Evolutionary conservation across 345 rosid species (phyloP), one percentile per base, ranked within the genome.

Genomic region (Murraya koenigii): DNA sequence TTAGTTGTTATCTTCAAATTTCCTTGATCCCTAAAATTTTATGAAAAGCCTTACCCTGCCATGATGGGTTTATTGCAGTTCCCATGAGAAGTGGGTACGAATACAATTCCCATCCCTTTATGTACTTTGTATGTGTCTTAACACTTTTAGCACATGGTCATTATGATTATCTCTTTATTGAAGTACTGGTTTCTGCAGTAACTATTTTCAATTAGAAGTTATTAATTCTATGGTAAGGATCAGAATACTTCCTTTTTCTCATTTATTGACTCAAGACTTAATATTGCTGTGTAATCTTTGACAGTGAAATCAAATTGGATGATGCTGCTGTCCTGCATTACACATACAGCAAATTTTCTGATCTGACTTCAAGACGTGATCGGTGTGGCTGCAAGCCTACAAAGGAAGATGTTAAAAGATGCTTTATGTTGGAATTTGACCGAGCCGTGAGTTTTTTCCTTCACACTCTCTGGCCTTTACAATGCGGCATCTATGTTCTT

Each of bases 311-410:
- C 55, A 96, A 92, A 85, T 79, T 93, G 82, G 98, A 90, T 23
- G 98, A 94, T 80, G 92, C 94, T 77, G 98, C 97, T 20, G 87
- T 96, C 77, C 88, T 96, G 87, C 94, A 96, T 79, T 96, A 91
- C 77, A 91, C 99, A 54, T 96, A 96, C 79, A 78, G 97, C 25
- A 93, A 86, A 71, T 93, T 88, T 85, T 96, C 99, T 64, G 98
- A 96, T 86, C 87, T 96, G 84, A 96, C 97, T 72, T 93, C 99
- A 82, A 91, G 99, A 82, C 94, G 92, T 79, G 92, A 92, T 86
- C 97, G 97, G 19, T 96, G 99, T 89, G 97, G 97, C 81, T 96
- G 99, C 92, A 96, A 96, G 82, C 99, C 97, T 72, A 96, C 97
- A 56, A 92, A 89, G 80, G 97, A 88, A 55, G 99, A 91, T 88